phyloP scores from a whole-genome alignment of 2,329 filamentous ascomycete genomes.

The Aspergillus piperis region DNA sequence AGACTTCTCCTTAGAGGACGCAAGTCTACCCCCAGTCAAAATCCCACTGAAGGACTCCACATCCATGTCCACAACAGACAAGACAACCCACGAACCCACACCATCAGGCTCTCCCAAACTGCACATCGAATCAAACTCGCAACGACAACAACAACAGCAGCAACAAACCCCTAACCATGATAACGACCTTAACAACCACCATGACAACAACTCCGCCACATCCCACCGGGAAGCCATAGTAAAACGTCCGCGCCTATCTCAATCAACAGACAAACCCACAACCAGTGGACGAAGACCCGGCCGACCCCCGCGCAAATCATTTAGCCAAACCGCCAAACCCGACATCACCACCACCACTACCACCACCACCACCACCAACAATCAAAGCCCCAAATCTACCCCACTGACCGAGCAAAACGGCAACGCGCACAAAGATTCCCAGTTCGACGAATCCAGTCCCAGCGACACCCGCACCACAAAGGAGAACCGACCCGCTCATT shows the following conservation, averaged over 20 bases:
- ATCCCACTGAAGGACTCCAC: slow-evolving; percentile 28
- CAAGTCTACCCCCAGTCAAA: slow-evolving; percentile 23
- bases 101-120: slow-evolving; percentile 14
- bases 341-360: not conserved
- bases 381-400: slow-evolving; percentile 17
- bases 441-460: slow-evolving; percentile 13
- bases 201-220: not conserved
- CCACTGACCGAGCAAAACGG: slow-evolving; percentile 21
- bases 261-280: slow-evolving; percentile 11
- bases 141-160: not conserved
- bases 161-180: slow-evolving; percentile 13
- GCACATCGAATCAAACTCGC: slow-evolving; percentile 15
- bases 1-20: slow-evolving; percentile 27
- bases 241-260: slow-evolving; percentile 35
- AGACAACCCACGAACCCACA: slow-evolving; percentile 10
- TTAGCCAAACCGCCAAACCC: slow-evolving; percentile 20
- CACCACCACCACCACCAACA: not conserved
- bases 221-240: slow-evolving; percentile 24
- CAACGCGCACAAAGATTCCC: slow-evolving; percentile 22
- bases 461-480: slow-evolving; percentile 8
- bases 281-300: slow-evolving; percentile 20
- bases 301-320: slow-evolving; percentile 35
- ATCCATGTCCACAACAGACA: slow-evolving; percentile 7
- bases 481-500: slow-evolving; percentile 11
- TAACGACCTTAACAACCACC: not conserved